Evolutionary conservation across 208 protist species (phyloP), one percentile per base, ranked within the genome.

Genomic region (Plasmodiophora brassicae): DNA sequence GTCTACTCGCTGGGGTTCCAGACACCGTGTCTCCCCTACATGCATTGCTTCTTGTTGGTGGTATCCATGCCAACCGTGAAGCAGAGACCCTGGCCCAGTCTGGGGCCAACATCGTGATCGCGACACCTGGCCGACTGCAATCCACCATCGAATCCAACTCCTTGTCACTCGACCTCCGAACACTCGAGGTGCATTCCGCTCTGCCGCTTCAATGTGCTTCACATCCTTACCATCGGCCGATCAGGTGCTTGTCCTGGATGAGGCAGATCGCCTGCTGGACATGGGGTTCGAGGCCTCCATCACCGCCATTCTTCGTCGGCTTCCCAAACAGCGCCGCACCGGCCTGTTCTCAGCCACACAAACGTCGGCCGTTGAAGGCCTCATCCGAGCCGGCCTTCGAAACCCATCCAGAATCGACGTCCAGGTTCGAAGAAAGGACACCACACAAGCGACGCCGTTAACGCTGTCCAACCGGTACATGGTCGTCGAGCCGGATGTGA

Each of bases 311-410:
- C 57, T 96, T 0, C 10, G 0, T 0, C 46, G 83, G 22, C 65
- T 96, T 38, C 94, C 94, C 45, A 94, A 94, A 46, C 94, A 96
- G 85, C 87, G 94, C 25, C 83, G 93, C 46, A 95, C 94, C 20
- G 94, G 94, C 1, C 88, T 96, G 25, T 96, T 96, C 78, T 93
- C 91, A 0, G 94, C 94, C 0, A 96, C 94, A 1, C 93, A 94
- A 85, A 96, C 93, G 0, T 46, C 88, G 0, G 88, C 91, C 60
- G 87, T 96, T 5, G 88, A 91, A 25, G 87, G 92, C 10, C 89
- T 96, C 1, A 85, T 89, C 0, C 38, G 86, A 0, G 89, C 88
- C 22, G 89, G 90, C 38, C 88, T 93, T 38, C 45, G 91, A 36
- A 93, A 93, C 71, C 90, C 91, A 1, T 87, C 91, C 0, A 87